Base-by-base conservation (phyloP, 2,329 filamentous ascomycete genomes). In the Fusarium agapanthi region DNA sequence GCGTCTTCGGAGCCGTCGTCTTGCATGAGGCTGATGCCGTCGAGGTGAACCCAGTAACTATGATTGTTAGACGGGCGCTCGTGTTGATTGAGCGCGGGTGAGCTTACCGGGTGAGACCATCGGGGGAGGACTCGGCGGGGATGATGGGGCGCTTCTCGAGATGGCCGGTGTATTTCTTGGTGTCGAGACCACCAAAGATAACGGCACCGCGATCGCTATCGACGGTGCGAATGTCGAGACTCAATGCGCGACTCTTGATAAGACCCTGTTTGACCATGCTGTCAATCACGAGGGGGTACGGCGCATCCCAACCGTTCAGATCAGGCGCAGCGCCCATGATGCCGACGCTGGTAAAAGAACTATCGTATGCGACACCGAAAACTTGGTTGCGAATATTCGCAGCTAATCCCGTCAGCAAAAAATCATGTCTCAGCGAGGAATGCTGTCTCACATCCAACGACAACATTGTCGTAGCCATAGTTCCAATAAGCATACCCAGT, bases 161-260 rank as follows among this genome's bases (percentile, higher is more conserved):
- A 7, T 79, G 76, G 24, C 89, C 90, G 5, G 81, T 80, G 74
- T 84, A 90, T 76, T 89, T 90, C 60, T 81, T 84, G 7, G 82
- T 86, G 72, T 90, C 87, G 54, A 90, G 83, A 24, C 89, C 88
- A 26, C 88, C 88, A 54, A 89, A 90, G 28, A 90, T 77, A 28
- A 80, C 79, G 16, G 79, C 79, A 45, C 78, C 80, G 53, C 78
- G 77, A 12, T 72, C 69, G 65, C 77, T 81, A 28, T 76, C 74
- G 26, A 81, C 66, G 15, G 75, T 76, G 44, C 80, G 79, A 35
- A 82, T 78, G 44, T 82, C 80, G 14, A 82, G 79, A 59, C 77
- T 79, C 69, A 83, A 79, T 18, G 78, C 81, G 6, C 81, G 77
- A 50, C 81, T 83, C 48, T 83, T 78, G 73, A 80, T 84, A 56